These are phyloP conservation scores for Phalaenopsis hybrid DNA, from an alignment of 116 monocot species.

Conservation along the genomic window DNA sequence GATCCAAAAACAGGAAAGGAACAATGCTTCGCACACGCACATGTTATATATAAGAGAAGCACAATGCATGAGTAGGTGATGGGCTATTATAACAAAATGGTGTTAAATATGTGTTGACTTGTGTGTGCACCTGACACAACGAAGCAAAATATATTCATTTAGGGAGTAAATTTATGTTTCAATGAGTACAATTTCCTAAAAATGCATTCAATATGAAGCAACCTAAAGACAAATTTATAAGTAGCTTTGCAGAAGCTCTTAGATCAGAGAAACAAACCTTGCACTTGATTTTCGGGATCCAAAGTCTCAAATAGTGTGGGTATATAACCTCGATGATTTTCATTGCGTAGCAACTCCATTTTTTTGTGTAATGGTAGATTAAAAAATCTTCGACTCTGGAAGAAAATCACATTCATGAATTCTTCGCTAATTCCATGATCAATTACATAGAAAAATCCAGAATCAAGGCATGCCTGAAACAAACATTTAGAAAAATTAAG, in stretches of 20 bases:
- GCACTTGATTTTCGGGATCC: constrained; percentile 72
- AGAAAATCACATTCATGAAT: constrained; percentile 78
- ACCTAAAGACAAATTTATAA: neutral
- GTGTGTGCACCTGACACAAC: neutral
- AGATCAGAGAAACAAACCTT: constrained; percentile 34
- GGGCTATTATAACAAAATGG: too few relatives aligned
- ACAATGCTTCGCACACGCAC: too few relatives aligned
- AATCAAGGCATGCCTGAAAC: constrained; percentile 75
- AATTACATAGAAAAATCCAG: constrained; percentile 79
- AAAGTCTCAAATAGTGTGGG: constrained; percentile 60
- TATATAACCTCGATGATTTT: constrained; percentile 85
- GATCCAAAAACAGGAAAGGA: too few relatives aligned
- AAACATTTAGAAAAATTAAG: neutral
- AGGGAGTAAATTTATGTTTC: neutral
- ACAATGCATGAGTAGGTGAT: too few relatives aligned
- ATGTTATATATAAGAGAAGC: too few relatives aligned
- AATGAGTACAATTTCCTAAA: neutral
- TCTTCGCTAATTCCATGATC: constrained; percentile 83
- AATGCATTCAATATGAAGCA: neutral
- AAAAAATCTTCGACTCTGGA: constrained; percentile 71
- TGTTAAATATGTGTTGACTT: too few relatives aligned
- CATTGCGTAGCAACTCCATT: constrained; percentile 66
- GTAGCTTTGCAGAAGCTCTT: neutral
- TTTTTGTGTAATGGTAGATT: constrained; percentile 53
- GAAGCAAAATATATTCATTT: neutral